Evolutionary conservation across 768 basidiomycete species (phyloP).

Genomic region (Tylopilus felleus): DNA sequence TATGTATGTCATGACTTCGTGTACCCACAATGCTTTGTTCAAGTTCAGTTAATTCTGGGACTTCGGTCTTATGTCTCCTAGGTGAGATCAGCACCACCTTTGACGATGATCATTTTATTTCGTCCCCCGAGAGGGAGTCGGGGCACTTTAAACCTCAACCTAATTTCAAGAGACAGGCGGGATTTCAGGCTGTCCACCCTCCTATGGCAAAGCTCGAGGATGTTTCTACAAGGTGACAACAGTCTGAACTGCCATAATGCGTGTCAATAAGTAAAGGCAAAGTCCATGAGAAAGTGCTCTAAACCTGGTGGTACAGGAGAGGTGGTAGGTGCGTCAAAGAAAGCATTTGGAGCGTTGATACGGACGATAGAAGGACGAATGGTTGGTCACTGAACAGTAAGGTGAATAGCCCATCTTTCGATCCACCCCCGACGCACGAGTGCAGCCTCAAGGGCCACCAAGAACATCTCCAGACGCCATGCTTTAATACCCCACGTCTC

Average conservation of each 20-base stretch:
- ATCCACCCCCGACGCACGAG: slow-evolving; percentile 44
- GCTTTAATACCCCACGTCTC: slow-evolving; percentile 27
- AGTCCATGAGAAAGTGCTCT: background rate
- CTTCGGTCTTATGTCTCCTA: no score
- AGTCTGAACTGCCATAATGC: background rate
- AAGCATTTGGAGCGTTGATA: background rate
- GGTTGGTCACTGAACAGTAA: slow-evolving; percentile 14
- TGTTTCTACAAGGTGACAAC: no score
- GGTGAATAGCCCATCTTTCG: slow-evolving; percentile 42
- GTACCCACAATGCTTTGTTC: background rate
- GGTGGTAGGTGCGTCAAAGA: no score
- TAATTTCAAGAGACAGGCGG: background rate
- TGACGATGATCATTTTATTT: no score
- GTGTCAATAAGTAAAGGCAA: background rate
- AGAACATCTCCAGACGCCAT: slow-evolving; percentile 48
- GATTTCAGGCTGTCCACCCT: no score
- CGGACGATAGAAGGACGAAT: background rate
- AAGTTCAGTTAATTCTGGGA: no score
- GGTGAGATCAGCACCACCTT: no score
- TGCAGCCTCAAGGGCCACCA: slow-evolving; percentile 50
- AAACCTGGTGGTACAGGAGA: no score
- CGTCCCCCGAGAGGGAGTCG: no score
- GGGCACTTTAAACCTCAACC: no score
- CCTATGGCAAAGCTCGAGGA: no score
- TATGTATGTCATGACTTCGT: slow-evolving; percentile 8